phyloP scores from a whole-genome alignment of 805 yeast genomes.

The Schwanniomyces occidentalis region DNA sequence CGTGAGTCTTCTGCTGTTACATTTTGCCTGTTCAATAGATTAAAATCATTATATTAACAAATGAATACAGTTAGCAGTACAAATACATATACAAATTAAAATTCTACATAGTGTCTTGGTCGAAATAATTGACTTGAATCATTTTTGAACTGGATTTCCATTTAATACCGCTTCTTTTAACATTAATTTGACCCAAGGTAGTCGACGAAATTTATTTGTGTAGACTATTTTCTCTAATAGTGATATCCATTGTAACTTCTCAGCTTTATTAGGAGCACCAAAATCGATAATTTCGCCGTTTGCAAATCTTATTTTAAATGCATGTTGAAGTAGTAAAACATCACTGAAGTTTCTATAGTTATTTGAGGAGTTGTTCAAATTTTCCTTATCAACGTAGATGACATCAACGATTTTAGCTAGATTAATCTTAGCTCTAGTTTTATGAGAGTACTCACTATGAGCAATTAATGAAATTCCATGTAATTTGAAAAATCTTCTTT shows the following conservation, averaged over 20 bases:
- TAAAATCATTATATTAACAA: no score
- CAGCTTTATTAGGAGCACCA: conserved; percentile 71
- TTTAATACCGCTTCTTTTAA: conserved; percentile 20
- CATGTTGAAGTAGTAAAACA: conserved; percentile 64
- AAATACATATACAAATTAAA: no score
- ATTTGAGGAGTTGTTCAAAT: conserved; percentile 23
- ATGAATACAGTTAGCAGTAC: no score
- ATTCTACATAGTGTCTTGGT: no score
- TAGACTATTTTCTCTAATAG: conserved; percentile 56
- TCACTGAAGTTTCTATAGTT: conserved; percentile 68
- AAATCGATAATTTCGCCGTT: conserved; percentile 83
- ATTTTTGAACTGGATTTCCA: no score
- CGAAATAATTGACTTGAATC: no score
- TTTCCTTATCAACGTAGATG: conserved; percentile 43
- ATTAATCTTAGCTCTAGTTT: conserved; percentile 75
- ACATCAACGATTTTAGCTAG: conserved; percentile 63
- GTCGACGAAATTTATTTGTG: conserved; percentile 58
- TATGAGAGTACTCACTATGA: conserved; percentile 66
- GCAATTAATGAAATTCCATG: conserved; percentile 73
- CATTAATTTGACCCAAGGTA: conserved; percentile 58
- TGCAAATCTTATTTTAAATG: conserved; percentile 71
- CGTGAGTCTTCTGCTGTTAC: no score
- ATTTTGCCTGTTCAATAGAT: no score
- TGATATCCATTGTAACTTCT: conserved; percentile 65
- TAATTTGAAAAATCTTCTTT: conserved; percentile 73